A percentile compares a stretch with the other conserved stretches of the same genome.
These are phyloP conservation scores for Botrytis tulipae DNA, from an alignment of 2,329 filamentous ascomycete species.

Conservation along the genomic window DNA sequence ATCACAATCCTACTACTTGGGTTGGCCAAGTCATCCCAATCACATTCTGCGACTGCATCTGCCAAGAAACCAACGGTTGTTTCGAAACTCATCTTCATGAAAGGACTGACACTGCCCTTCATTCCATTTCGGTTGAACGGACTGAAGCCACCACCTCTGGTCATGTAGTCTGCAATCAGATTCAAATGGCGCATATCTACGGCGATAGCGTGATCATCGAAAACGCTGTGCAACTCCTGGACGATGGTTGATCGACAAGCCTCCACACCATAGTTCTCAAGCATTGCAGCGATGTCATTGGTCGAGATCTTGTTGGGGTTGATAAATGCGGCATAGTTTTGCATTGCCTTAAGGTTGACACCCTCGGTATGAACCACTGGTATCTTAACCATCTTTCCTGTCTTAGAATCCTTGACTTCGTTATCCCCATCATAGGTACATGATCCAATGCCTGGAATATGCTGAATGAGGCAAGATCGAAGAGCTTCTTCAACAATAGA, in stretches of 20 bases:
- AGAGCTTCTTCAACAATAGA: conserved; percentile 82
- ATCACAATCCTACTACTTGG: conserved; percentile 88
- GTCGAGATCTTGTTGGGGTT: conserved; percentile 84
- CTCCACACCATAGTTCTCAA: conserved; percentile 87
- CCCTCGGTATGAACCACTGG: conserved; percentile 74
- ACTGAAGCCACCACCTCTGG: conserved; percentile 82
- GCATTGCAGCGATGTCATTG: conserved; percentile 87
- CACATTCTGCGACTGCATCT: conserved; percentile 85
- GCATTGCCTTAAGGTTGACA: conserved; percentile 88
- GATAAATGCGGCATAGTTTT: conserved; percentile 80
- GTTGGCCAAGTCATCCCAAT: conserved; percentile 82
- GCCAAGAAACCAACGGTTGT: conserved; percentile 92
- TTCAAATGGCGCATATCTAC: conserved; percentile 93
- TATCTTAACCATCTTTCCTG: conserved; percentile 50
- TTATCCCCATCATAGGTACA: conserved; percentile 67
- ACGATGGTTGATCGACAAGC: conserved; percentile 86
- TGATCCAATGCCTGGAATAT: conserved; percentile 72
- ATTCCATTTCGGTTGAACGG: conserved; percentile 92
- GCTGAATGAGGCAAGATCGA: conserved; percentile 78
- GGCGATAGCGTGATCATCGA: conserved; percentile 84
- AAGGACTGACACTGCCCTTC: conserved; percentile 79
- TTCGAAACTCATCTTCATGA: conserved; percentile 99
- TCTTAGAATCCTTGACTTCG: conserved; percentile 48
- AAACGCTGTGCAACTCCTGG: conserved; percentile 79
- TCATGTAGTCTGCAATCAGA: conserved; percentile 97